phyloP scores from a whole-genome alignment of 116 monocot species.

The Trichopus zeylanicus region DNA sequence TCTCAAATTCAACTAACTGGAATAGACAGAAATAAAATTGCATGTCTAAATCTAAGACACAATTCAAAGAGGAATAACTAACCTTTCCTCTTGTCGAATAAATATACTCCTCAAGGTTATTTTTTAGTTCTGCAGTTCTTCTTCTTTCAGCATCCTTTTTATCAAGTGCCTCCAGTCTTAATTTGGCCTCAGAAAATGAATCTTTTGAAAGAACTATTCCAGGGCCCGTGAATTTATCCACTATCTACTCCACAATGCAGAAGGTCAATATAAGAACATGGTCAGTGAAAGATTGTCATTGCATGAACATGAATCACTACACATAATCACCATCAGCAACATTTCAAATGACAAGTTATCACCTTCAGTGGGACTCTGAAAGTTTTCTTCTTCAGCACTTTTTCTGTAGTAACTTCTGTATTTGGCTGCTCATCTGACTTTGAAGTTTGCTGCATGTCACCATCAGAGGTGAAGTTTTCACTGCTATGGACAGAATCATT shows the following conservation, averaged over 20 bases:
- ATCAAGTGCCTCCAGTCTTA: conserved; percentile 64
- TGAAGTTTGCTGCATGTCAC: conserved; percentile 24
- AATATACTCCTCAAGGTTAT: conserved; percentile 80
- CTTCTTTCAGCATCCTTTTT: conserved; percentile 82
- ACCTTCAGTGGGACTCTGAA: conserved; percentile 95
- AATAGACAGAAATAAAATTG: no score
- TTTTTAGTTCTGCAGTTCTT: conserved; percentile 90
- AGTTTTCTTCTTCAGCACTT: conserved; percentile 81
- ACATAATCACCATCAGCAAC: neutral
- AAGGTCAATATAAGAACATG: conserved; percentile 1
- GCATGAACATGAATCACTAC: no score
- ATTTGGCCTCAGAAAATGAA: conserved; percentile 64
- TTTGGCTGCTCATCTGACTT: conserved; percentile 25
- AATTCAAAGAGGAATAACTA: neutral
- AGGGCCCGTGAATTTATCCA: conserved; percentile 67
- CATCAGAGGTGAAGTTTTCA: conserved; percentile 29
- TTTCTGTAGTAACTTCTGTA: conserved; percentile 50
- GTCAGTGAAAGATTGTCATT: no score
- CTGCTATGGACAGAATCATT: conserved; percentile 24
- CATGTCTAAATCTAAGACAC: no score
- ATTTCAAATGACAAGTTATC: neutral
- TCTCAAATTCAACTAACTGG: no score
- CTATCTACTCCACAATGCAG: conserved; percentile 30
- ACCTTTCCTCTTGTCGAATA: conserved; percentile 97
- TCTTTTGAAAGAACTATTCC: conserved; percentile 67